Conservation (phyloP, 1,284 basidiomycete species). For the Ganoderma boninense region DNA sequence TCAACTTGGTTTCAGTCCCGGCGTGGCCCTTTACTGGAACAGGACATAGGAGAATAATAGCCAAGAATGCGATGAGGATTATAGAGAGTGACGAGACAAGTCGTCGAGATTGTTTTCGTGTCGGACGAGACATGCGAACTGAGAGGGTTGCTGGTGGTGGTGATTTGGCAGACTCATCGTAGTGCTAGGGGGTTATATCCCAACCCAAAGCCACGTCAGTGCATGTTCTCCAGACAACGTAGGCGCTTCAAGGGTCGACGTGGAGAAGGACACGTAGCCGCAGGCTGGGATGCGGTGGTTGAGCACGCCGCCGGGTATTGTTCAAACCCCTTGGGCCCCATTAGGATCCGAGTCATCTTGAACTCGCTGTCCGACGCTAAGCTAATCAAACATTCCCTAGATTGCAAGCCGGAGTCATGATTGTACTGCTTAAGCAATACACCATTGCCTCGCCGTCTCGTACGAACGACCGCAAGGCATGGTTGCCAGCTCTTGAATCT, state of each 20-base stretch:
- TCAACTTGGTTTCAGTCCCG: slow-evolving; percentile 44
- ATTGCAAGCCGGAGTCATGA: not conserved
- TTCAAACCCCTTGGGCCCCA: not conserved
- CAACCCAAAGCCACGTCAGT: slow-evolving; percentile 2
- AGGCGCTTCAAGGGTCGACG: not conserved
- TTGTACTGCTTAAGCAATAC: not conserved
- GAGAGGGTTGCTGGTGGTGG: not conserved
- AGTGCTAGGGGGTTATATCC: not conserved
- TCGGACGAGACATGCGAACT: slow-evolving; percentile 44
- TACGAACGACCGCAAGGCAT: not conserved
- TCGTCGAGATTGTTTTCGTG: slow-evolving; percentile 64
- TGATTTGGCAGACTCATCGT: not conserved
- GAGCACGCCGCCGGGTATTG: not conserved
- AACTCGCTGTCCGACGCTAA: not conserved
- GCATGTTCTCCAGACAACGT: not conserved
- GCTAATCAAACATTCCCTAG: not conserved
- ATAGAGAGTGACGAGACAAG: slow-evolving; percentile 71
- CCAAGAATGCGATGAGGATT: slow-evolving; percentile 68
- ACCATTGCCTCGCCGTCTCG: not conserved
- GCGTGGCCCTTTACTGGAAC: slow-evolving; percentile 59
- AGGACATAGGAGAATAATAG: slow-evolving; percentile 69
- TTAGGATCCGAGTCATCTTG: not conserved
- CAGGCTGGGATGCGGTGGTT: not conserved
- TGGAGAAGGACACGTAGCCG: slow-evolving; percentile 7
- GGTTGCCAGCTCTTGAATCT: not conserved